These are phyloP conservation scores for Aspergillus cejpii DNA, from an alignment of 2,329 filamentous ascomycete species.

Conservation along the genomic window DNA sequence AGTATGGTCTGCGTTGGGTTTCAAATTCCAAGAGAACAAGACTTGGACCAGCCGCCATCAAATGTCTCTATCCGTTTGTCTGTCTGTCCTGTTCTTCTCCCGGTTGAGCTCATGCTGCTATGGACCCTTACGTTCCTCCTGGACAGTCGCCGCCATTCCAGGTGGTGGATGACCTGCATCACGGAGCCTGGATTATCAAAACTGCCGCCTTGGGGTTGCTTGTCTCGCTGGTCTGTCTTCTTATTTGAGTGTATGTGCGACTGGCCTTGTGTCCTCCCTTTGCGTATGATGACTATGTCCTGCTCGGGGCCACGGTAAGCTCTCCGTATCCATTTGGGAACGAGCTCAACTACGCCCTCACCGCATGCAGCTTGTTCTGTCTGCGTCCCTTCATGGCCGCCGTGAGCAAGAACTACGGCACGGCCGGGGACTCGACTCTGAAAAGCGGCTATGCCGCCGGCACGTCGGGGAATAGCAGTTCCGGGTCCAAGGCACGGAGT, in stretches of 20 bases:
- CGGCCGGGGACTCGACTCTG: constrained; percentile 27
- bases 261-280: constrained; percentile 28
- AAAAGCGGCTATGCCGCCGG: constrained; percentile 20
- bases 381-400: constrained; percentile 35
- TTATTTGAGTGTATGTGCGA: constrained; percentile 36
- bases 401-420: constrained; percentile 34
- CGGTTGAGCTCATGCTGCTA: constrained; percentile 11
- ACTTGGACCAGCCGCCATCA: neutral
- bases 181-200: constrained; percentile 37
- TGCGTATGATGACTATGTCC: constrained; percentile 31
- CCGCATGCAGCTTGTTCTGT: constrained; percentile 35
- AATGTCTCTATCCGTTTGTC: neutral
- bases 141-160: constrained; percentile 34
- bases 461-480: constrained; percentile 16
- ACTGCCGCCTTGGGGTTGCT: constrained; percentile 34
- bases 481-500: constrained; percentile 6
- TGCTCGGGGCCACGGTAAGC: constrained; percentile 30
- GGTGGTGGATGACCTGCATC: constrained; percentile 36
- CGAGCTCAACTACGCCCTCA: constrained; percentile 32
- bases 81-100: neutral
- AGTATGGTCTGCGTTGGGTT: too few relatives aligned
- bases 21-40: neutral
- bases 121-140: constrained; percentile 28
- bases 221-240: constrained; percentile 31
- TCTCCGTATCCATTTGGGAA: constrained; percentile 26